Evolutionary conservation across 73 alveolate species (phyloP).

Genomic region (Paramecium primaurelia): DNA sequence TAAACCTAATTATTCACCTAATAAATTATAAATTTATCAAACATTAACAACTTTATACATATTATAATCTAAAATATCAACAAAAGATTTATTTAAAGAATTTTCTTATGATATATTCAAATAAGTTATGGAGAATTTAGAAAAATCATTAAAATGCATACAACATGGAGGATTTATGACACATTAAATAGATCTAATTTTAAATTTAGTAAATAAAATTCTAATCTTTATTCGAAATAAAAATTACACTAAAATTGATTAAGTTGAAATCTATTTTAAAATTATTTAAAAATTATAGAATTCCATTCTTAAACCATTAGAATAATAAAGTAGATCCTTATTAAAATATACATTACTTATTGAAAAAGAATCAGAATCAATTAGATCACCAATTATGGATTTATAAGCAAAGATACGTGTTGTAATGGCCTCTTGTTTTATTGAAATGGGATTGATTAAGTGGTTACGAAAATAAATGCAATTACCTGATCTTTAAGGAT

Average conservation of each 20-base stretch:
- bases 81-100: conserved; percentile 13
- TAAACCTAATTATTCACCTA: conserved; percentile 28
- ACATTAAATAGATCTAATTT: neutral
- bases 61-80: neutral
- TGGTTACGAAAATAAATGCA: neutral
- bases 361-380: conserved; percentile 33
- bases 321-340: neutral
- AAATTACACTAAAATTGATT: conserved; percentile 1
- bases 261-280: neutral
- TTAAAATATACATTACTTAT: conserved; percentile 1
- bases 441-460: conserved; percentile 6
- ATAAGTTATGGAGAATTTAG: neutral
- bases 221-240: neutral
- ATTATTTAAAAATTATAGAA: neutral
- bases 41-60: conserved; percentile 24
- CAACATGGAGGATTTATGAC: conserved; percentile 41
- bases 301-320: conserved; percentile 12
- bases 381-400: conserved; percentile 1
- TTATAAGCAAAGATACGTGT: conserved; percentile 1
- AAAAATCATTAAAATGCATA: conserved; percentile 28
- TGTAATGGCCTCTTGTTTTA: conserved; percentile 22
- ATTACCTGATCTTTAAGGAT: conserved; percentile 38
- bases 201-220: neutral
- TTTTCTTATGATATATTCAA: conserved; percentile 22
- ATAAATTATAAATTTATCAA: conserved; percentile 14